Conservation (phyloP, 371 early-diverging fungal species). For the Mucor indicus region DNA sequence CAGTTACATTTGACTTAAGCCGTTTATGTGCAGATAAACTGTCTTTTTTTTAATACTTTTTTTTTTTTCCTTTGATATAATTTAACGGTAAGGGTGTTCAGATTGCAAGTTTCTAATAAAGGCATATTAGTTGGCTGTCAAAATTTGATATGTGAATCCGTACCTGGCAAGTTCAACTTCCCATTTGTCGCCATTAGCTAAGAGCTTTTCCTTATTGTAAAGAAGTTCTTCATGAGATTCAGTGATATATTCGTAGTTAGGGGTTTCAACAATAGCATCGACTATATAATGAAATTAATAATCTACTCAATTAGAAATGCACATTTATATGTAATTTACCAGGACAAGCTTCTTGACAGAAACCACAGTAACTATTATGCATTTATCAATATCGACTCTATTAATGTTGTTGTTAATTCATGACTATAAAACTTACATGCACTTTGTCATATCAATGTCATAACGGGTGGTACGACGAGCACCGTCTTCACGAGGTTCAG, state of each 20-base stretch:
- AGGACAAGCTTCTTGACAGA: slow-evolving; percentile 86
- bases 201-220: slow-evolving; percentile 97
- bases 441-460: slow-evolving; percentile 99
- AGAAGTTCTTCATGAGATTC: slow-evolving; percentile 95
- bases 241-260: slow-evolving; percentile 96
- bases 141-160: no score
- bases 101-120: slow-evolving; percentile 57
- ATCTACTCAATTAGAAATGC: background rate
- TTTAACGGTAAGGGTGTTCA: slow-evolving; percentile 66
- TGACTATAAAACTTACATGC: slow-evolving; percentile 57
- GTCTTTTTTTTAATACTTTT: no score
- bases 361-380: slow-evolving; percentile 87
- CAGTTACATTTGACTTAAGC: no score
- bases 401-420: no score
- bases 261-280: slow-evolving; percentile 97
- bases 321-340: slow-evolving; percentile 20
- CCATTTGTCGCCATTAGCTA: slow-evolving; percentile 98
- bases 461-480: slow-evolving; percentile 95
- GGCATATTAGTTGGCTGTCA: no score
- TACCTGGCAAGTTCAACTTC: slow-evolving; percentile 84
- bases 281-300: slow-evolving; percentile 51
- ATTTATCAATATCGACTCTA: slow-evolving; percentile 30
- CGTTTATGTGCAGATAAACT: no score
- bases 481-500: slow-evolving; percentile 95
- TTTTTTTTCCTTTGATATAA: no score